Evolutionary conservation across 1,139 yeast species (phyloP).

Genomic region (Pneumocystis jirovecii): DNA sequence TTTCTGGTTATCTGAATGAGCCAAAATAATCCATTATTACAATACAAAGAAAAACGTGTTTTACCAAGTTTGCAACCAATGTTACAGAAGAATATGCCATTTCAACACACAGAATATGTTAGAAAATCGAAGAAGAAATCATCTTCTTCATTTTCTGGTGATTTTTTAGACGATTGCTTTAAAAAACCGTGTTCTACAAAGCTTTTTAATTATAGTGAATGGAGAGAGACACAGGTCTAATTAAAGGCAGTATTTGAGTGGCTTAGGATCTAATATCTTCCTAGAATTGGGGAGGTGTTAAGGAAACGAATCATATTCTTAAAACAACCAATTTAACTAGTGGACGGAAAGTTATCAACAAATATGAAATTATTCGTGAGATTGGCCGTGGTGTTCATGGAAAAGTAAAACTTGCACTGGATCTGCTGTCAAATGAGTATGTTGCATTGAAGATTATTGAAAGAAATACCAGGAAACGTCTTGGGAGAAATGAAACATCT

Average conservation of each 20-base stretch:
- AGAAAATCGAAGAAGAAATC: background rate
- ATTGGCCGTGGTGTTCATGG: conserved; percentile 97
- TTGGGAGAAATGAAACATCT: conserved; percentile 32
- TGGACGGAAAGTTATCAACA: conserved; percentile 68
- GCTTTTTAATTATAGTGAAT: background rate
- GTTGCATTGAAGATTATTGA: conserved; percentile 81
- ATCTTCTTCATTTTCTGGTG: background rate
- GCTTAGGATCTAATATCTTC: background rate
- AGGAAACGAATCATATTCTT: conserved; percentile 68
- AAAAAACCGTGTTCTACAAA: background rate
- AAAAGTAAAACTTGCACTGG: conserved; percentile 80
- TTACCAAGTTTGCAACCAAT: background rate
- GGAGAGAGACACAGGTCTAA: background rate
- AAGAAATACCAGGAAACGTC: conserved; percentile 49
- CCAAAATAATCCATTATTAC: background rate
- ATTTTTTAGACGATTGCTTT: background rate
- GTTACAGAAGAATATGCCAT: background rate
- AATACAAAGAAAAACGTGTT: background rate
- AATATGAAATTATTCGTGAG: conserved; percentile 77
- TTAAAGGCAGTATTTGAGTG: background rate
- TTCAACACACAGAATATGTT: background rate
- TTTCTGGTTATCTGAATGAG: background rate
- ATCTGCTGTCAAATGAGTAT: background rate
- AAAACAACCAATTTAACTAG: conserved; percentile 83
- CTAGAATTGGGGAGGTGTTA: conserved; percentile 31